Evolutionary conservation across 179 eudicot species (phyloP).

Genomic region (Drosera spatulata): DNA sequence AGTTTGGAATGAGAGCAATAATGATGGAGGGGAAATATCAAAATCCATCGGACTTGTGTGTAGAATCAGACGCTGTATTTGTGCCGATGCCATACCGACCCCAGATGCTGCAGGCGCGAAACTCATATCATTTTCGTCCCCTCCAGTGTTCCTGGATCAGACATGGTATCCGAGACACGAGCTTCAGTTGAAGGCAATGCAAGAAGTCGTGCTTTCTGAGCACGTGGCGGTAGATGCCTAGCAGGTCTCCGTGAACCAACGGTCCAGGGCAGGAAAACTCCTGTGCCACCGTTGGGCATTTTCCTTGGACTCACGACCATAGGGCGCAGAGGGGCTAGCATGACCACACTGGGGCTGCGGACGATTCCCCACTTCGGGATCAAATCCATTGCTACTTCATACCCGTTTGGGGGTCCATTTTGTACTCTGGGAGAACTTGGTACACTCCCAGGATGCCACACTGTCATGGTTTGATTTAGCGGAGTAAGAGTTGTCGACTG

Average conservation of each 20-base stretch:
- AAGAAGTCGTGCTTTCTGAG: conserved; percentile 56
- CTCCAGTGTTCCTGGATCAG: conserved; percentile 29
- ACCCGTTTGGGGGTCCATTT: conserved; percentile 26
- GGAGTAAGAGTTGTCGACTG: conserved; percentile 16
- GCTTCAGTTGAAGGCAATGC: conserved; percentile 29
- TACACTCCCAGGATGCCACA: conserved; percentile 53
- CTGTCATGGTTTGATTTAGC: conserved; percentile 38
- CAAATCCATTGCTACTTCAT: conserved; percentile 18
- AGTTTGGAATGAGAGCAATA: too few relatives aligned
- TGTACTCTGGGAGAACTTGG: conserved; percentile 23
- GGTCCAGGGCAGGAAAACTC: conserved; percentile 86
- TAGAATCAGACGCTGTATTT: too few relatives aligned
- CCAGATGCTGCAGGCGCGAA: too few relatives aligned
- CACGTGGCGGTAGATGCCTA: conserved; percentile 85
- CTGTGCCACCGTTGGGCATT: conserved; percentile 60
- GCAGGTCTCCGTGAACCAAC: conserved; percentile 51
- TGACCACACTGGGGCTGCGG: conserved; percentile 45
- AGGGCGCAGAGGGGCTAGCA: conserved; percentile 65
- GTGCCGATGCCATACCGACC: too few relatives aligned
- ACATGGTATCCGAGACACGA: conserved; percentile 27
- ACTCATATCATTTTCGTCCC: too few relatives aligned
- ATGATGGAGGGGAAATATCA: too few relatives aligned
- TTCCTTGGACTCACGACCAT: conserved; percentile 38
- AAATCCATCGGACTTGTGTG: too few relatives aligned
- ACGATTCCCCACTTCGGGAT: conserved; percentile 45